Evolutionary conservation across 768 basidiomycete species (phyloP).

Genomic region (Lepiota subincarnata): DNA sequence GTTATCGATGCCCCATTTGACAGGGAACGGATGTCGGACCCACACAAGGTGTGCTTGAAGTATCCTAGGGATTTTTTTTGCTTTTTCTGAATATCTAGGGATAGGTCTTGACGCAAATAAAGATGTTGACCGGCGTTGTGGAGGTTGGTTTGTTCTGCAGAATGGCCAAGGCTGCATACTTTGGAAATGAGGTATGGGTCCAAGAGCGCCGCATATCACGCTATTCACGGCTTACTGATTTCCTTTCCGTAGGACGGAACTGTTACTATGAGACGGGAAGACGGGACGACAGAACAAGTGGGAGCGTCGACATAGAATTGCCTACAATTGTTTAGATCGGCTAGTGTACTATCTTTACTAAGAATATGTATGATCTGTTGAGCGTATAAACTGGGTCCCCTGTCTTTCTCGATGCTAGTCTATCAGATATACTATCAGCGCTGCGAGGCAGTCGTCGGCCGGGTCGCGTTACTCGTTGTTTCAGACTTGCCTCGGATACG

Average conservation of each 20-base stretch:
- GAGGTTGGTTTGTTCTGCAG: slow-evolving; percentile 97
- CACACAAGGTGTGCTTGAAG: slow-evolving; percentile 48
- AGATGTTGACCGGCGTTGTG: slow-evolving; percentile 96
- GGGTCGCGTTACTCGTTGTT: slow-evolving; percentile 10
- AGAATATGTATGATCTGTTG: background rate
- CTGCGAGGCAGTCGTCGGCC: background rate
- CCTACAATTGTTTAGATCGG: background rate
- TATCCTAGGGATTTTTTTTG: background rate
- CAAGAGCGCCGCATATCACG: background rate
- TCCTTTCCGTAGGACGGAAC: slow-evolving; percentile 53
- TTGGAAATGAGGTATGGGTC: slow-evolving; percentile 75
- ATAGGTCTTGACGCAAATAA: slow-evolving; percentile 76
- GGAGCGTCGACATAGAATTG: background rate
- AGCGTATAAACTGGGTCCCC: slow-evolving; percentile 3
- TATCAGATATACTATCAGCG: background rate
- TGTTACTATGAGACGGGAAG: slow-evolving; percentile 56
- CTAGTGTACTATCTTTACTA: background rate
- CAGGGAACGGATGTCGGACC: slow-evolving; percentile 60
- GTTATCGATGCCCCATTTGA: slow-evolving; percentile 94
- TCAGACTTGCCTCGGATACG: background rate
- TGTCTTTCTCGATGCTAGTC: background rate
- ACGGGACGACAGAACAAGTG: slow-evolving; percentile 32
- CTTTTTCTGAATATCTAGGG: background rate
- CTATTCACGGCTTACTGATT: slow-evolving; percentile 1
- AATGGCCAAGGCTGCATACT: slow-evolving; percentile 95